Evolutionary conservation across 2,329 filamentous ascomycete species (phyloP).

Genomic region (Parastagonospora nodorum): DNA sequence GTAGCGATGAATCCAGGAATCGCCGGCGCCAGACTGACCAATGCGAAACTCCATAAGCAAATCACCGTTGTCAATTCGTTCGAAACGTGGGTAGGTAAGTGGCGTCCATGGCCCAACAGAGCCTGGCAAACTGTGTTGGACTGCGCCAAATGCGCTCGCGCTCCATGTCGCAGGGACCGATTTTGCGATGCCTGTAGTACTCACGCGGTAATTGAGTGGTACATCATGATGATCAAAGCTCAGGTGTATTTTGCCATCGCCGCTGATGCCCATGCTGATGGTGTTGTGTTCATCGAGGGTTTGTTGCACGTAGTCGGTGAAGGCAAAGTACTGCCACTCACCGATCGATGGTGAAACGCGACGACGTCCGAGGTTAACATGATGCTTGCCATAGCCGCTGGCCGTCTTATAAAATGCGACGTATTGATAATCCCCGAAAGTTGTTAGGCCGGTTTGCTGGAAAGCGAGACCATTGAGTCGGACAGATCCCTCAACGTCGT

Average conservation of each 20-base stretch:
- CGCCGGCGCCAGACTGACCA: constrained; percentile 57
- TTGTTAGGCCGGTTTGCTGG: constrained; percentile 56
- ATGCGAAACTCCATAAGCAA: constrained; percentile 58
- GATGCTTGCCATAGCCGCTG: constrained; percentile 39
- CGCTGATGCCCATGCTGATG: constrained; percentile 58
- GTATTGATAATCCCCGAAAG: constrained; percentile 57
- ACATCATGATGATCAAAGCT: constrained; percentile 58
- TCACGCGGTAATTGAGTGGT: constrained; percentile 43
- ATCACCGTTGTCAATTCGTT: constrained; percentile 44
- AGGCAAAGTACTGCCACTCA: constrained; percentile 54
- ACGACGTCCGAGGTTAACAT: constrained; percentile 54
- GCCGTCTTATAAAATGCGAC: constrained; percentile 52
- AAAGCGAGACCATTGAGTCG: constrained; percentile 56
- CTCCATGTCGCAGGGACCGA: constrained; percentile 34
- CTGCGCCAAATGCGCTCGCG: constrained; percentile 32
- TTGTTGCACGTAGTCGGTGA: constrained; percentile 57
- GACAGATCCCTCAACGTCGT: constrained; percentile 42
- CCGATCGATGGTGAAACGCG: constrained; percentile 44
- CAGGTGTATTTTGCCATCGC: constrained; percentile 59
- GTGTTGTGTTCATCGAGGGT: constrained; percentile 60
- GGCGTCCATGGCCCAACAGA: constrained; percentile 42
- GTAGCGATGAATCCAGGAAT: constrained; percentile 57
- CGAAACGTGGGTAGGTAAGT: constrained; percentile 58
- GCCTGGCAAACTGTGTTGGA: constrained; percentile 36
- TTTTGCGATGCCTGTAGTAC: constrained; percentile 37